Evolutionary conservation across 768 basidiomycete species (phyloP).

Genomic region (Nidularia sp.): DNA sequence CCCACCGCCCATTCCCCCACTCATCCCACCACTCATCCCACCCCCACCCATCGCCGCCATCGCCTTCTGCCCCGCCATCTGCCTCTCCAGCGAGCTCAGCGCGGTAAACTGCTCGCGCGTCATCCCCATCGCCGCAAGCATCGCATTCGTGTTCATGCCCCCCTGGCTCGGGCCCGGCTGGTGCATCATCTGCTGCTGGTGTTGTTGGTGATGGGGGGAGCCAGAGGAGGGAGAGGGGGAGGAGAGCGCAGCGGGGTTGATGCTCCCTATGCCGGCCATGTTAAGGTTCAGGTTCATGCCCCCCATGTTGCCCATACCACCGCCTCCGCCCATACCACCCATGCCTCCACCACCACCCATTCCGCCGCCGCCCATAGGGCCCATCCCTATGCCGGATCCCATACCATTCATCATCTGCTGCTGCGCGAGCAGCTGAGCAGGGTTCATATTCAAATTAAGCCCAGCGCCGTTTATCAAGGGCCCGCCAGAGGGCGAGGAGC

Average conservation of each 20-base stretch:
- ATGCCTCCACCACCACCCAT: slow-evolving; percentile 1
- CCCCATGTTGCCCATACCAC: background rate
- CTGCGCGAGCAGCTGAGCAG: slow-evolving; percentile 11
- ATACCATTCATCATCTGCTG: slow-evolving; percentile 10
- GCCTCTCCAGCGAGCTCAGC: slow-evolving; percentile 17
- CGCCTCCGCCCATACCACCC: slow-evolving; percentile 4
- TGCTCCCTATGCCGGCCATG: slow-evolving; percentile 6
- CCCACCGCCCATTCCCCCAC: background rate
- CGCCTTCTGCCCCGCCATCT: slow-evolving; percentile 15
- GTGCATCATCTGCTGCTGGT: slow-evolving; percentile 3
- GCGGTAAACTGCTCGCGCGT: slow-evolving; percentile 25
- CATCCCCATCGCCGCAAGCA: slow-evolving; percentile 16
- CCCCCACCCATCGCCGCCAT: slow-evolving; percentile 12
- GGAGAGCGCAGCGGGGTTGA: slow-evolving; percentile 14
- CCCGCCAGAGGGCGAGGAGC: too few species aligned
- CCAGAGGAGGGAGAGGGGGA: slow-evolving; percentile 3
- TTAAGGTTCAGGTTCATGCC: slow-evolving; percentile 4
- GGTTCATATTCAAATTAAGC: slow-evolving; percentile 1
- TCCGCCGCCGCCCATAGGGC: slow-evolving; percentile 6
- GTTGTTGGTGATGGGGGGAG: slow-evolving; percentile 10
- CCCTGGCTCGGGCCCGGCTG: slow-evolving; percentile 1
- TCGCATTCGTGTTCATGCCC: slow-evolving; percentile 6
- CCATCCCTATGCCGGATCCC: slow-evolving; percentile 15
- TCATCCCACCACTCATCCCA: slow-evolving; percentile 7
- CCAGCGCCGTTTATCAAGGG: too few species aligned